Conservation (phyloP, 768 basidiomycete species). For the Lactarius deliciosus region DNA sequence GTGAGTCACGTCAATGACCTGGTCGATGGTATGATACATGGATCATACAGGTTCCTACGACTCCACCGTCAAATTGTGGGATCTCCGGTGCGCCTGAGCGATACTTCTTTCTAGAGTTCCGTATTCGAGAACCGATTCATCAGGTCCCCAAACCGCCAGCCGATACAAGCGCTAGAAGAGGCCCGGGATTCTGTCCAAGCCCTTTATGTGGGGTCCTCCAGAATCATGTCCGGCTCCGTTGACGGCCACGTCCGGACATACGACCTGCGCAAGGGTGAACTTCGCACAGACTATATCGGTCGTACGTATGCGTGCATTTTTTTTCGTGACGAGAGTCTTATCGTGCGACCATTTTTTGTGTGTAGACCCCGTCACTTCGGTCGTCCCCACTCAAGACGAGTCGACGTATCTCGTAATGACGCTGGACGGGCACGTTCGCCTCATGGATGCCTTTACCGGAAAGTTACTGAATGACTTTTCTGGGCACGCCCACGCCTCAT, state of each 20-base stretch:
- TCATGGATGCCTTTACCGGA: slow-evolving; percentile 83
- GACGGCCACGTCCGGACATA: slow-evolving; percentile 93
- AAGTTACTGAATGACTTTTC: slow-evolving; percentile 82
- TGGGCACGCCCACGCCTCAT: slow-evolving; percentile 72
- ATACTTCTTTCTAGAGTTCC: background rate
- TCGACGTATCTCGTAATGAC: slow-evolving; percentile 81
- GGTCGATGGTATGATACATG: slow-evolving; percentile 17
- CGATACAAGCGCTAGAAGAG: slow-evolving; percentile 90
- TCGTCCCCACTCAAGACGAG: slow-evolving; percentile 74
- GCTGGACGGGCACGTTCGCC: slow-evolving; percentile 79
- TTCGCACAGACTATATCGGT: slow-evolving; percentile 87
- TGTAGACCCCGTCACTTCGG: slow-evolving; percentile 84
- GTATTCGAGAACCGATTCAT: slow-evolving; percentile 3
- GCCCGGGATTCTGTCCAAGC: slow-evolving; percentile 85
- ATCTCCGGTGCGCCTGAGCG: slow-evolving; percentile 61
- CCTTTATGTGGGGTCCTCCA: slow-evolving; percentile 62
- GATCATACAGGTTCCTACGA: slow-evolving; percentile 77
- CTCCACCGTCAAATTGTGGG: slow-evolving; percentile 89
- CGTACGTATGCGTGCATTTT: slow-evolving; percentile 52
- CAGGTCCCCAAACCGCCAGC: slow-evolving; percentile 73
- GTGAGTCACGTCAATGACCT: slow-evolving; percentile 44
- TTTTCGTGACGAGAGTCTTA: background rate
- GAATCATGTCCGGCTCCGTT: slow-evolving; percentile 79
- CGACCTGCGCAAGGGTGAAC: slow-evolving; percentile 90
- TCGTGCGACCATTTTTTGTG: background rate